phyloP scores from a whole-genome alignment of 805 yeast species.

The Lipomyces starkeyi region DNA sequence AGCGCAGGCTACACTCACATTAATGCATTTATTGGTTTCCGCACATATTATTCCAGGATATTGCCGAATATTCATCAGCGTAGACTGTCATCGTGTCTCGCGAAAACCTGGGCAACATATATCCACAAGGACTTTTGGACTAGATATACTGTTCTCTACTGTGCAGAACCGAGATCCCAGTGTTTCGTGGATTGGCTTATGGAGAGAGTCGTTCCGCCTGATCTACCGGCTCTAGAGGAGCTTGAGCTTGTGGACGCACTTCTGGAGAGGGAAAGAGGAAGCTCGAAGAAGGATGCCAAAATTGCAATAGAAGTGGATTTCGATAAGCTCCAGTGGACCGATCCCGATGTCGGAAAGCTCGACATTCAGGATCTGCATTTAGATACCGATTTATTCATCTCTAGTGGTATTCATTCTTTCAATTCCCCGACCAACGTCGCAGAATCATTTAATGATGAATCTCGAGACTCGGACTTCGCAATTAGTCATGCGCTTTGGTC shows the following conservation, averaged over 20 bases:
- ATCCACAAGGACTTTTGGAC: slow-evolving; percentile 32
- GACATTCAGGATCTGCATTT: neutral
- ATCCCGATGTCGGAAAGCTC: neutral
- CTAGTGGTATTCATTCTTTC: neutral
- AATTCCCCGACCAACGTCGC: neutral
- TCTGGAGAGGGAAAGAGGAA: neutral
- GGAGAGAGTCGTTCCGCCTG: slow-evolving; percentile 23
- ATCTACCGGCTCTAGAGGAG: slow-evolving; percentile 11
- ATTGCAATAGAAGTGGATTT: neutral
- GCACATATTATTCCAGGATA: slow-evolving; percentile 29
- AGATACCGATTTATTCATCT: neutral
- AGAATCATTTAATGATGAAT: neutral
- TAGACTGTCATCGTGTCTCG: slow-evolving; percentile 23
- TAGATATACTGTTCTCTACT: slow-evolving; percentile 23
- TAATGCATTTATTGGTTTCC: slow-evolving; percentile 32
- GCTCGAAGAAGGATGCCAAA: neutral
- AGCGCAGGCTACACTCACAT: slow-evolving; percentile 9
- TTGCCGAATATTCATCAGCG: slow-evolving; percentile 26
- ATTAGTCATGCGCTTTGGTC: neutral
- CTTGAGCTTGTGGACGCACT: slow-evolving; percentile 9
- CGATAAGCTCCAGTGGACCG: neutral
- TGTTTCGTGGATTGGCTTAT: slow-evolving; percentile 30
- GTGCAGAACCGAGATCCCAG: slow-evolving; percentile 21
- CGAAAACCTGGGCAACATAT: slow-evolving; percentile 28
- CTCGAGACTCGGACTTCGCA: neutral